Conservation (phyloP, 2,329 filamentous ascomycete species). For the Phialemonium atrogriseum region DNA sequence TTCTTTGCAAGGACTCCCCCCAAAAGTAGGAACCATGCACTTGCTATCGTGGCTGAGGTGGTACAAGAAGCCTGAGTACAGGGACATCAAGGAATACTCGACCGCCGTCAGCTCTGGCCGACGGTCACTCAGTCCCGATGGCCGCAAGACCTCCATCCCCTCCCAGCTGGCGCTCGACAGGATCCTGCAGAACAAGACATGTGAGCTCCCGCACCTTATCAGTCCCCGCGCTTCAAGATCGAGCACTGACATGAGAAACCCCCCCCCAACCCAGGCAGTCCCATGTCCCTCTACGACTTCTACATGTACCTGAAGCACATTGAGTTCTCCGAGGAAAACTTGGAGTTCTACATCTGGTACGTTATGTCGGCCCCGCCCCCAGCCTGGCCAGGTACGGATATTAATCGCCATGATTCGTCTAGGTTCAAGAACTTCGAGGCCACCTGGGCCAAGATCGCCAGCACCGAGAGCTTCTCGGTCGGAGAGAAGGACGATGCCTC, state of each 20-base stretch:
- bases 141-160: conserved; percentile 28
- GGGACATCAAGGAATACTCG: conserved; percentile 37
- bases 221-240: background rate
- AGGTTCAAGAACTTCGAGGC: conserved; percentile 38
- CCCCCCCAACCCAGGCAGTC: conserved; percentile 26
- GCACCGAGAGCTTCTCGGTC: too few relatives aligned
- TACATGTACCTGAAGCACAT: conserved; percentile 44
- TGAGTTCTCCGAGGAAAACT: conserved; percentile 38
- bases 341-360: conserved; percentile 42
- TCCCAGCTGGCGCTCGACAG: conserved; percentile 31
- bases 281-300: conserved; percentile 41
- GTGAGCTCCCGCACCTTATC: conserved; percentile 20
- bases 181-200: conserved; percentile 39
- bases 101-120: conserved; percentile 23
- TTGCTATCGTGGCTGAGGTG: conserved; percentile 30
- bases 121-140: conserved; percentile 27
- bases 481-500: conserved; percentile 19
- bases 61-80: conserved; percentile 42
- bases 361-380: conserved; percentile 6
- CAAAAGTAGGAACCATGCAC: conserved; percentile 18
- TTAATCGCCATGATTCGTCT: background rate
- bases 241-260: conserved; percentile 6
- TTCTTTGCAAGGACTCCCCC: too few relatives aligned
- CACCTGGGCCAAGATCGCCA: conserved; percentile 14
- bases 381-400: background rate